Conservation (phyloP, 768 basidiomycete genomes). For the Hericium erinaceus region DNA sequence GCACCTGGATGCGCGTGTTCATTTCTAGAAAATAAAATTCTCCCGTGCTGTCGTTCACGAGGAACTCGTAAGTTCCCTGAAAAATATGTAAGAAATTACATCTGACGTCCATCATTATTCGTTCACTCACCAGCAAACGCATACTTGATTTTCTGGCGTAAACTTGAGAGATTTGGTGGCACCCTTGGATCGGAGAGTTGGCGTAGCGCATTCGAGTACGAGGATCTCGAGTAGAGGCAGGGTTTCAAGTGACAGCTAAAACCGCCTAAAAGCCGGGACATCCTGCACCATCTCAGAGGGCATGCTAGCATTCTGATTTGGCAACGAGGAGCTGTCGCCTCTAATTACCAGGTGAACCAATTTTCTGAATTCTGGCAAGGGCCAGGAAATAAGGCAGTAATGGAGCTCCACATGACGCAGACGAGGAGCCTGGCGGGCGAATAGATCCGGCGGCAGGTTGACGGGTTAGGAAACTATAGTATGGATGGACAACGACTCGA, state of each 20-base stretch:
- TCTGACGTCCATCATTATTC: background rate
- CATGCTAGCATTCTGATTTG: no score
- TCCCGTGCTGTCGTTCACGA: conserved; percentile 43
- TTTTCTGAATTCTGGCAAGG: background rate
- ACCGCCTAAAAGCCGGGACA: no score
- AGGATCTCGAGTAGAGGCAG: no score
- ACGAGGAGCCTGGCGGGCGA: background rate
- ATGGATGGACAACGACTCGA: background rate
- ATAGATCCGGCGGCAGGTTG: background rate
- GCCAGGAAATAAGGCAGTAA: background rate
- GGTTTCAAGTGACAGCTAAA: no score
- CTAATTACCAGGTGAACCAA: no score
- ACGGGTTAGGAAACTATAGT: background rate
- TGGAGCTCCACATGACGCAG: background rate
- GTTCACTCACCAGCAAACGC: conserved; percentile 43
- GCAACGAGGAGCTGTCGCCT: no score
- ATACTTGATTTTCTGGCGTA: conserved; percentile 44
- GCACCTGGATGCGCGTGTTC: conserved; percentile 57
- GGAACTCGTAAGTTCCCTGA: conserved; percentile 63
- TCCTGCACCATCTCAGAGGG: no score
- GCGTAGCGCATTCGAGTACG: no score
- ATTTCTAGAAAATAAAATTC: conserved; percentile 64
- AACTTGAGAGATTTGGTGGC: background rate
- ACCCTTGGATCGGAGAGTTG: no score
- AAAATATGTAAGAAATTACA: background rate